Conservation (phyloP, 129 eudicot species). For the sunflower (Helianthus annuus) region DNA sequence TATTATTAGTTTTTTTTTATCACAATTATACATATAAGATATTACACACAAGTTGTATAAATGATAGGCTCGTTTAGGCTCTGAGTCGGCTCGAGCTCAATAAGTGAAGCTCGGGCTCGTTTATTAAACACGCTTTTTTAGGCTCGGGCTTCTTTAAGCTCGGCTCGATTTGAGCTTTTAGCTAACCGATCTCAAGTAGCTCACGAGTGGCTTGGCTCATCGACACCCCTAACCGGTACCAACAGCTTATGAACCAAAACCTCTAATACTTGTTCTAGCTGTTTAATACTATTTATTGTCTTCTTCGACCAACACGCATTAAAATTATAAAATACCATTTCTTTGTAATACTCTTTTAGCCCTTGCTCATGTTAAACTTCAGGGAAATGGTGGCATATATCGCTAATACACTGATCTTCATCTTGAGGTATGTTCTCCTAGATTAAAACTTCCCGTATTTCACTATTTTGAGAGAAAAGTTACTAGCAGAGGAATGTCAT, state of each 20-base stretch:
- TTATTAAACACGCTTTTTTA: too few relatives aligned
- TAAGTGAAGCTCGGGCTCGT: too few relatives aligned
- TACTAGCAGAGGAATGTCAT: conserved; percentile 4
- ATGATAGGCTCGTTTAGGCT: too few relatives aligned
- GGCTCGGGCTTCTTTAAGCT: too few relatives aligned
- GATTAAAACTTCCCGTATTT: neutral
- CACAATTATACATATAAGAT: too few relatives aligned
- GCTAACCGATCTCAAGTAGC: too few relatives aligned
- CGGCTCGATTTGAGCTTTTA: too few relatives aligned
- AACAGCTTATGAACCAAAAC: neutral
- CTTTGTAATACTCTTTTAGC: conserved; percentile 24
- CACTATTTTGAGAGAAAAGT: neutral
- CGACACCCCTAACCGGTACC: too few relatives aligned
- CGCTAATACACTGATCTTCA: conserved; percentile 89
- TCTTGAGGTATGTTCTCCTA: conserved; percentile 63
- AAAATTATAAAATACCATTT: conserved; percentile 1
- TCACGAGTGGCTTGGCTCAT: too few relatives aligned
- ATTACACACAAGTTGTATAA: too few relatives aligned
- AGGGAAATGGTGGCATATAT: conserved; percentile 99
- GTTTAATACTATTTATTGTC: neutral
- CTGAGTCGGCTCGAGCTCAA: too few relatives aligned
- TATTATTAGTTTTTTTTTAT: too few relatives aligned
- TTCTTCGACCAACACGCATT: conserved; percentile 16
- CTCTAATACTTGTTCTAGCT: neutral
- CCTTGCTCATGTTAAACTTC: conserved; percentile 33